A percentile compares a stretch with the other conserved stretches of the same genome.
phyloP scores from a whole-genome alignment of 2,329 filamentous ascomycete genomes.

The Trichoderma pleuroti region DNA sequence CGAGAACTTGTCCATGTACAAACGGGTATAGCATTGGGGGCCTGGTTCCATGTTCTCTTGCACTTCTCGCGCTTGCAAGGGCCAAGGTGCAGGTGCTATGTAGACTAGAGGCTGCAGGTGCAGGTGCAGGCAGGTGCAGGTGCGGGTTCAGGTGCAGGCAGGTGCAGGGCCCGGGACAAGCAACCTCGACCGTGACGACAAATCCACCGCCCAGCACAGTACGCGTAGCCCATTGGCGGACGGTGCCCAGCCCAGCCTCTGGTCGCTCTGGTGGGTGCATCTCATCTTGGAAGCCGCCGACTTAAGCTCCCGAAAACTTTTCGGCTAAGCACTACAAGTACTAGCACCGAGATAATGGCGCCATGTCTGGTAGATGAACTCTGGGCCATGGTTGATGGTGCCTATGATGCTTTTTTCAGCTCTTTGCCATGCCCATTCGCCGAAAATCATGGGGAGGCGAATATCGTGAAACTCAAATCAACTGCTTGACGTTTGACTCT shows the following conservation, averaged over 20 bases:
- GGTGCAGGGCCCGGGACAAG: not conserved
- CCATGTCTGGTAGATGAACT: slow-evolving; percentile 2
- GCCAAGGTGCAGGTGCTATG: not conserved
- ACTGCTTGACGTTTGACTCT: not conserved
- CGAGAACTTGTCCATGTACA: not conserved
- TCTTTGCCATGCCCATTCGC: not conserved
- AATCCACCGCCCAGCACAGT: not conserved
- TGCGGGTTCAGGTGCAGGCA: not conserved
- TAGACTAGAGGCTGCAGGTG: slow-evolving; percentile 1
- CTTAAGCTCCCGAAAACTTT: slow-evolving; percentile 16
- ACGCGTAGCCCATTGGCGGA: not conserved
- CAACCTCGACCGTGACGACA: slow-evolving; percentile 6
- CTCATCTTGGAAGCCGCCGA: slow-evolving; percentile 10
- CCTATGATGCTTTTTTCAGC: slow-evolving; percentile 5
- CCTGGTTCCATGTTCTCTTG: not conserved
- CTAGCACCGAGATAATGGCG: slow-evolving; percentile 2
- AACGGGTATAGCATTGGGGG: not conserved
- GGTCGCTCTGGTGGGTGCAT: not conserved
- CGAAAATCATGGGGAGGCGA: not conserved
- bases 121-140: slow-evolving; percentile 3
- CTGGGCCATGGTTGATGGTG: not conserved
- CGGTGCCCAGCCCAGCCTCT: not conserved
- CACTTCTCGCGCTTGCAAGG: not conserved
- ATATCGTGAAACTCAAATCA: slow-evolving; percentile 5
- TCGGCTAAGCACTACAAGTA: slow-evolving; percentile 1